These are phyloP conservation scores for Parietaria judaica DNA, from an alignment of 306 rosid species.

Conservation along the genomic window DNA sequence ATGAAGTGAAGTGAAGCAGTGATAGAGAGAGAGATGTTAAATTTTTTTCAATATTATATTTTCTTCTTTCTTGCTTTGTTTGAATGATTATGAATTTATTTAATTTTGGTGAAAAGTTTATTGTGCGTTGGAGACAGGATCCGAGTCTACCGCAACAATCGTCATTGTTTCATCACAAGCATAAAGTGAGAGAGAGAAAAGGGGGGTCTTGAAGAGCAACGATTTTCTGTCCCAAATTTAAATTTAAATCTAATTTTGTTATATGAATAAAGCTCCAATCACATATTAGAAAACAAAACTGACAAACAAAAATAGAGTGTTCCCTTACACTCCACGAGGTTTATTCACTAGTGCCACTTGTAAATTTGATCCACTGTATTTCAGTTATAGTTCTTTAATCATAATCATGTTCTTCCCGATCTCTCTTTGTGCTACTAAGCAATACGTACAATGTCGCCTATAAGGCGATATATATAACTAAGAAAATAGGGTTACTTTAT, in stretches of 20 bases:
- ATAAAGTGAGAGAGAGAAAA: conserved; percentile 2
- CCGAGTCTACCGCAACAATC: conserved; percentile 81
- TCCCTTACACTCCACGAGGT: background rate
- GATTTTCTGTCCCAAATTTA: background rate
- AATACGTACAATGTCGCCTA: too few species aligned
- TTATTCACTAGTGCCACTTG: background rate
- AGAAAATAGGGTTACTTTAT: too few species aligned
- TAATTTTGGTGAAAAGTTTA: conserved; percentile 9
- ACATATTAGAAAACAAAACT: background rate
- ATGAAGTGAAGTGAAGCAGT: conserved; percentile 3
- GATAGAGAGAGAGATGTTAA: background rate
- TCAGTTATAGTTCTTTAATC: too few species aligned
- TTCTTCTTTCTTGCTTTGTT: background rate
- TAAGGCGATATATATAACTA: too few species aligned
- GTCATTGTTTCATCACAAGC: conserved; percentile 30
- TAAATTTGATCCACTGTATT: background rate
- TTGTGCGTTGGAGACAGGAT: conserved; percentile 52
- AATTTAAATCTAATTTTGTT: background rate
- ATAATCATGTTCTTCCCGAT: too few species aligned
- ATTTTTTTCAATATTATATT: background rate
- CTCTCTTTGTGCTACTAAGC: too few species aligned
- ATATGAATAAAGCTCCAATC: too few species aligned
- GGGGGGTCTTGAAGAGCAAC: background rate
- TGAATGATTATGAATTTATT: conserved; percentile 4
- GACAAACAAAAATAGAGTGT: too few species aligned